These are phyloP conservation scores for Endocarpon pusillum DNA, from an alignment of 495 filamentous ascomycete species.

Conservation along the genomic window DNA sequence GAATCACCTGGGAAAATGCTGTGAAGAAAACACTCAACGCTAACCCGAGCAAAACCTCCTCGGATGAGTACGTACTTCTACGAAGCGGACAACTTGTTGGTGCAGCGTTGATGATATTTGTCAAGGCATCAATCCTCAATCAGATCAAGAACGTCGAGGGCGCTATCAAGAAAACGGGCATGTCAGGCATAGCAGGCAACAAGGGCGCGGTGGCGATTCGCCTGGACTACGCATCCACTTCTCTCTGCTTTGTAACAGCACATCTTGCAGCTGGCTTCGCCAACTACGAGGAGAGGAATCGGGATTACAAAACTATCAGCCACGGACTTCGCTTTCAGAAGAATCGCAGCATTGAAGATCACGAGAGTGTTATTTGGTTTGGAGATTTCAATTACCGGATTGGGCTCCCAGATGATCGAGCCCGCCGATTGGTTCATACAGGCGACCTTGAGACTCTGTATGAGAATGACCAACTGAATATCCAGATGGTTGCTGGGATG, in stretches of 20 bases:
- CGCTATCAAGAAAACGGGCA: conserved; percentile 88
- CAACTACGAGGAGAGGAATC: conserved; percentile 91
- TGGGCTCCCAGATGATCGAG: conserved; percentile 63
- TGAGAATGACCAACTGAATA: conserved; percentile 86
- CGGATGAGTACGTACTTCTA: conserved; percentile 72
- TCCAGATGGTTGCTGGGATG: conserved; percentile 84
- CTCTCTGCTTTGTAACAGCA: conserved; percentile 88
- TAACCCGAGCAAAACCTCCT: conserved; percentile 38
- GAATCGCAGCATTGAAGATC: conserved; percentile 76
- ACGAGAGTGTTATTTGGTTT: conserved; percentile 91
- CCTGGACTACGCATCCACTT: conserved; percentile 86
- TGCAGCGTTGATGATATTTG: conserved; percentile 78
- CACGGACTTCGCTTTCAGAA: conserved; percentile 78
- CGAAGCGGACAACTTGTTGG: conserved; percentile 91
- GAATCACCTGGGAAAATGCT: conserved; percentile 71
- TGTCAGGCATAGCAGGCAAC: conserved; percentile 95
- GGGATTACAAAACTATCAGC: conserved; percentile 80
- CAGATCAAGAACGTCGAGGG: conserved; percentile 94
- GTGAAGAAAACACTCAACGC: conserved; percentile 62
- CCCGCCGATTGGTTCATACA: conserved; percentile 51
- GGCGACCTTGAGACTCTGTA: conserved; percentile 65
- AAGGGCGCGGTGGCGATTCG: conserved; percentile 96
- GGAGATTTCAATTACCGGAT: conserved; percentile 99
- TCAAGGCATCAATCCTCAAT: conserved; percentile 55
- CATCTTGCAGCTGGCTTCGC: conserved; percentile 93